Percentiles rank a stretch among this genome's conserved stretches.
phyloP scores from a whole-genome alignment of 73 alveolate genomes.

The Halteria grandinella region DNA sequence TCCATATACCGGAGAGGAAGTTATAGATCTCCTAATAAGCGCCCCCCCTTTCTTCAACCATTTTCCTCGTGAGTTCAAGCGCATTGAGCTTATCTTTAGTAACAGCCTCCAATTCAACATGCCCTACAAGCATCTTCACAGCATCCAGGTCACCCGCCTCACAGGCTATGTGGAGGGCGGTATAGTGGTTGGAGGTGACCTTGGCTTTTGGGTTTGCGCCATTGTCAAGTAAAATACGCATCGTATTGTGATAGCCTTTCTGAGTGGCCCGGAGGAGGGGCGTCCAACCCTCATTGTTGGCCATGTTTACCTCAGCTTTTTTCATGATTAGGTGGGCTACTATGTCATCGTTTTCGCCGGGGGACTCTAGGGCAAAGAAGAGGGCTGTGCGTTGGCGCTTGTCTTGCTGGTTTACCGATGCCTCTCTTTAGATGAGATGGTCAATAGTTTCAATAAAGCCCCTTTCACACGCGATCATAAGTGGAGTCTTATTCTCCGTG shows the following conservation, averaged over 20 bases:
- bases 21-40: not conserved
- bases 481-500: slow-evolving; percentile 27
- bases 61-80: slow-evolving; percentile 6
- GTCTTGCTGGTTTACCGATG: slow-evolving; percentile 51
- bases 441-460: slow-evolving; percentile 58
- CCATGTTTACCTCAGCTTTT: slow-evolving; percentile 54
- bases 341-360: slow-evolving; percentile 64
- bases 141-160: slow-evolving; percentile 27
- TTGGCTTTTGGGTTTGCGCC: slow-evolving; percentile 36
- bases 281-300: slow-evolving; percentile 47
- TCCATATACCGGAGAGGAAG: not conserved
- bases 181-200: not conserved
- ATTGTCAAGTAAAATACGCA: slow-evolving; percentile 30
- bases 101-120: not conserved
- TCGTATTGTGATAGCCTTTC: slow-evolving; percentile 25
- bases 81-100: slow-evolving; percentile 42
- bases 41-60: not conserved
- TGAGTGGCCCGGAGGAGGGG: slow-evolving; percentile 55
- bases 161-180: slow-evolving; percentile 65
- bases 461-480: slow-evolving; percentile 62
- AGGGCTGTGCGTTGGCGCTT: slow-evolving; percentile 47
- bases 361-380: slow-evolving; percentile 51
- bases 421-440: slow-evolving; percentile 23
- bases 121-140: slow-evolving; percentile 49
- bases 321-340: slow-evolving; percentile 35